These are phyloP conservation scores for Zasmidium cellare DNA, from an alignment of 2,329 filamentous ascomycete genomes.

Conservation along the genomic window DNA sequence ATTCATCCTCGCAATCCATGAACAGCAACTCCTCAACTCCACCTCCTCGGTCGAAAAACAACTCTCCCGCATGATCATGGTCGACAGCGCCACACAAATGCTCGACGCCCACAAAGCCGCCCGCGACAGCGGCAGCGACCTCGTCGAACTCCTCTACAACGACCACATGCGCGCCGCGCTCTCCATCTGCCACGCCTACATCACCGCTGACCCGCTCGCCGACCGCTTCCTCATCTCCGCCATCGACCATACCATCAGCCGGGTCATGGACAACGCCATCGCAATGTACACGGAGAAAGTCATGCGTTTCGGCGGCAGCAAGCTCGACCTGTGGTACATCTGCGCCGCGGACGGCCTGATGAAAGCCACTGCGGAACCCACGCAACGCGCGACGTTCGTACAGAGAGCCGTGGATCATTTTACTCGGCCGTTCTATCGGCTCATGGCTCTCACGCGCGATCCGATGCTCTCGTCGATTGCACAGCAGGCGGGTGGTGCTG, in stretches of 20 bases:
- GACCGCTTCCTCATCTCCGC: not conserved
- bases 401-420: not conserved
- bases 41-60: not conserved
- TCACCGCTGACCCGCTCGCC: not conserved
- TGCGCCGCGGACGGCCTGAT: not conserved
- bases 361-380: not conserved
- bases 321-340: not conserved
- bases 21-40: not conserved
- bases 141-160: not conserved
- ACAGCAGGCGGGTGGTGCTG: not conserved
- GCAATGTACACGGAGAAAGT: not conserved
- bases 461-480: not conserved
- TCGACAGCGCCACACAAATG: conserved; percentile 1
- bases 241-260: not conserved
- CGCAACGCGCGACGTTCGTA: not conserved
- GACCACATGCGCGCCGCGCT: not conserved
- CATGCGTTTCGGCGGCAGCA: not conserved
- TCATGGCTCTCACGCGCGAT: not conserved
- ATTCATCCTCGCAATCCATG: conserved; percentile 2
- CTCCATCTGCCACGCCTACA: not conserved
- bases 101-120: not conserved
- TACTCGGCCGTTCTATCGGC: not conserved
- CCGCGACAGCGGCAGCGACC: not conserved
- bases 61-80: not conserved
- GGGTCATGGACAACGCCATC: not conserved